A percentile compares a stretch with the other conserved stretches of the same genome.
Evolutionary conservation across 2,329 filamentous ascomycete genomes (phyloP).

Genomic region (Colletotrichum shisoi): DNA sequence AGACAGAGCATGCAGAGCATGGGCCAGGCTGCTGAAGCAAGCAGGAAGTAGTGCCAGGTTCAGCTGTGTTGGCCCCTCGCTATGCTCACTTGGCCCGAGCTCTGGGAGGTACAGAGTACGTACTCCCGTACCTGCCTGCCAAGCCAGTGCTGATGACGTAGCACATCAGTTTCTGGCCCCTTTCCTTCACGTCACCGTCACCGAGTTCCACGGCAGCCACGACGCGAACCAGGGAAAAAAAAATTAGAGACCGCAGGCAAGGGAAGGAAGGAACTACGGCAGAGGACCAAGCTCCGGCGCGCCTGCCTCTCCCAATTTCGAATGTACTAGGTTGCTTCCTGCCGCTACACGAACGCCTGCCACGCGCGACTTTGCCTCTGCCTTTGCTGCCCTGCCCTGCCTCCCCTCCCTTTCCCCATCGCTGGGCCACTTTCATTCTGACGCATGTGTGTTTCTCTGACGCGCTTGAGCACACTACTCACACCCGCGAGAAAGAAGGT

Average conservation of each 20-base stretch:
- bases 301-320: constrained; percentile 18
- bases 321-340: constrained; percentile 8
- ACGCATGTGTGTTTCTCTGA: constrained; percentile 16
- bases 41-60: constrained; percentile 6
- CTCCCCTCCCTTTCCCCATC: constrained; percentile 18
- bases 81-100: too few species aligned
- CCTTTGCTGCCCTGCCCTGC: constrained; percentile 2
- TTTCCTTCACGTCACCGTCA: constrained; percentile 35
- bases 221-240: constrained; percentile 2
- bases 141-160: constrained; percentile 28
- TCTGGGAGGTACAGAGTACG: background rate
- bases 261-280: constrained; percentile 23
- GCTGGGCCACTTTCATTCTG: constrained; percentile 27
- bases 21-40: constrained; percentile 2
- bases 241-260: background rate
- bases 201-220: constrained; percentile 24
- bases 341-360: constrained; percentile 13
- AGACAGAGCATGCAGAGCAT: background rate
- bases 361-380: background rate
- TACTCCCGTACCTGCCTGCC: background rate
- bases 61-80: background rate
- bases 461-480: constrained; percentile 4
- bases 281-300: constrained; percentile 30
- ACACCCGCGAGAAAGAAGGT: constrained; percentile 4
- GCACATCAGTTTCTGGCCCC: constrained; percentile 30